Evolutionary conservation across 768 basidiomycete species (phyloP), one percentile per base, ranked within the genome.

Genomic region (Coprinopsis strossmayeri): DNA sequence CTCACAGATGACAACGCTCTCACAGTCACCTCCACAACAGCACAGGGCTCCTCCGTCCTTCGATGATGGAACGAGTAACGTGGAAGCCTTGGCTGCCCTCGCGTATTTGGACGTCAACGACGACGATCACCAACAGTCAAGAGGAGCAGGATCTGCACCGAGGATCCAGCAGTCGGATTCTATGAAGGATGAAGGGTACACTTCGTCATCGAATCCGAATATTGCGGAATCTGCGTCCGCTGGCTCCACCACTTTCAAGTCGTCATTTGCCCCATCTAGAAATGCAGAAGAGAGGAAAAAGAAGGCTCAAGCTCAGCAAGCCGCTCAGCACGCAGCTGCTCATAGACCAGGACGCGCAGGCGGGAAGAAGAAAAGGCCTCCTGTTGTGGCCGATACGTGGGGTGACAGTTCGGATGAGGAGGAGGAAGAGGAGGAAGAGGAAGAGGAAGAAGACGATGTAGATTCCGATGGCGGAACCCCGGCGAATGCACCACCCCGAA

Each of bases 201-300:
- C 39, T 15, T 48, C 50, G n/a, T 23, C 46, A 20, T 43, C 50
- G 26, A 40, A 46, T 23, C 15, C 41, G 5, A 49, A 34, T 34
- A 27, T 48, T n/a, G n/a, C 41, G n/a, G 40, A 43, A 23, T 24
- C 35, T 1, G 77, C 79, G 46, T 87, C 50, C 26, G 42, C 41
- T 25, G 28, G 39, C 3, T 49, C 45, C 34, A 25, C 48, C 15
- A 27, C 49, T 5, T 87, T 77, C 67, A 82, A 81, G 46, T 94
- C 92, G 0, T 92, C 94, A 2, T 97, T 97, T 61, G 88, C 91
- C 0, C 84, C 84, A 1, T 89, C 87, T 15, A 87, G 79, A 58
- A 81, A 84, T 54, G 91, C 91, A 32, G 80, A 81, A 18, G 85
- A 97, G 60, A 77, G 95, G 46, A 86, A 87, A 57, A 87, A 88